phyloP scores from a whole-genome alignment of 345 rosid species.

The Passiflora organensis region DNA sequence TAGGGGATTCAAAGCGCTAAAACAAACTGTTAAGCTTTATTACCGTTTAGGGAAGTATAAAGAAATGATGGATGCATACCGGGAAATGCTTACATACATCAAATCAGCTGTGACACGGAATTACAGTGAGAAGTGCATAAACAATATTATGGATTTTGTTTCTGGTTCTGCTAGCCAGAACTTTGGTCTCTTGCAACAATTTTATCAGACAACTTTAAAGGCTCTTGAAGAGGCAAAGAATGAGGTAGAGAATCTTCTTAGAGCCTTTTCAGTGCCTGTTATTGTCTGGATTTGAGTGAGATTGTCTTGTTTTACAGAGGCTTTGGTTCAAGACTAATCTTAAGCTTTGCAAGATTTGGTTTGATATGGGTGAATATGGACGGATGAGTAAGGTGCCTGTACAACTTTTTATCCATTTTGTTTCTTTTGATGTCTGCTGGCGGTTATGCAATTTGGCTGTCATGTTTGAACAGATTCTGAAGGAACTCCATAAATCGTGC shows the following conservation, averaged over 20 bases:
- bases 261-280: neutral
- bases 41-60: constrained; percentile 80
- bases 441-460: constrained; percentile 1
- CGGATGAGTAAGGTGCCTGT: constrained; percentile 81
- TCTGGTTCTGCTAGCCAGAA: constrained; percentile 99
- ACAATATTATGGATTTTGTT: constrained; percentile 97
- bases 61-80: constrained; percentile 95
- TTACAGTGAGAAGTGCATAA: constrained; percentile 97
- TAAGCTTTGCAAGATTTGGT: constrained; percentile 98
- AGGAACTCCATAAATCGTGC: constrained; percentile 95
- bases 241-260: constrained; percentile 46
- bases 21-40: constrained; percentile 96
- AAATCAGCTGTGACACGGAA: constrained; percentile 96
- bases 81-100: constrained; percentile 92
- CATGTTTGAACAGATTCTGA: constrained; percentile 53
- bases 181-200: constrained; percentile 75
- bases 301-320: constrained; percentile 52
- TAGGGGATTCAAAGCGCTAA: constrained; percentile 98
- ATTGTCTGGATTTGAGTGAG: constrained; percentile 15
- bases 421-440: neutral
- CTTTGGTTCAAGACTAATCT: constrained; percentile 99
- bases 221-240: constrained; percentile 99
- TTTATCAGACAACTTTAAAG: constrained; percentile 91
- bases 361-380: constrained; percentile 95
- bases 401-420: neutral